A percentile compares a stretch with the other conserved stretches of the same genome.
Evolutionary conservation across 2,329 filamentous ascomycete genomes (phyloP).

Genomic region (Hymenoscyphus repandus): DNA sequence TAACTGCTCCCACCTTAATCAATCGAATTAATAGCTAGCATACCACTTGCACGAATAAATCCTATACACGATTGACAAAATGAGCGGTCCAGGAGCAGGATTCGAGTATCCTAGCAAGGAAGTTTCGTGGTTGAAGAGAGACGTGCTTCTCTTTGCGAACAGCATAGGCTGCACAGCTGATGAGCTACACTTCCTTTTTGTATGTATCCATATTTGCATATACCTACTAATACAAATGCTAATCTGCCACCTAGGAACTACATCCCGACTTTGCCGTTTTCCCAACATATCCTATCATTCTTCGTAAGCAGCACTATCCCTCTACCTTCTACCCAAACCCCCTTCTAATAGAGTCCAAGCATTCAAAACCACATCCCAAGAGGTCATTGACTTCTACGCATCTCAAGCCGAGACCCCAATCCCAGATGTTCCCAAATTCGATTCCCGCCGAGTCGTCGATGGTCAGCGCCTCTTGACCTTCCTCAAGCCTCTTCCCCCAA

Average conservation of each 20-base stretch:
- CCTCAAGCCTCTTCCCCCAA: constrained; percentile 57
- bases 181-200: constrained; percentile 90
- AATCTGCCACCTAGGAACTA: constrained; percentile 57
- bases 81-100: constrained; percentile 49
- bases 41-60: background rate
- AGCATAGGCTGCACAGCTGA: constrained; percentile 79
- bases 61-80: constrained; percentile 12
- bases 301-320: constrained; percentile 16
- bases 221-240: constrained; percentile 6
- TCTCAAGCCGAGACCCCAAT: constrained; percentile 49
- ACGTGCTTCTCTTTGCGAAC: constrained; percentile 83
- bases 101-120: constrained; percentile 73
- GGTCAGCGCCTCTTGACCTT: constrained; percentile 62
- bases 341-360: constrained; percentile 34
- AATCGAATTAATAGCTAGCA: background rate
- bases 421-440: constrained; percentile 61
- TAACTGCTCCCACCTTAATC: background rate
- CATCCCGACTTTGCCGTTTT: constrained; percentile 84
- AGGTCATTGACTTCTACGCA: constrained; percentile 67
- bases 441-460: constrained; percentile 58
- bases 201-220: constrained; percentile 37
- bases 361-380: constrained; percentile 62
- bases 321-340: background rate
- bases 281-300: constrained; percentile 52
- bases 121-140: constrained; percentile 82